Evolutionary conservation across 176 grass and related monocot genomes (phyloP).

Genomic region (Zea mays): DNA sequence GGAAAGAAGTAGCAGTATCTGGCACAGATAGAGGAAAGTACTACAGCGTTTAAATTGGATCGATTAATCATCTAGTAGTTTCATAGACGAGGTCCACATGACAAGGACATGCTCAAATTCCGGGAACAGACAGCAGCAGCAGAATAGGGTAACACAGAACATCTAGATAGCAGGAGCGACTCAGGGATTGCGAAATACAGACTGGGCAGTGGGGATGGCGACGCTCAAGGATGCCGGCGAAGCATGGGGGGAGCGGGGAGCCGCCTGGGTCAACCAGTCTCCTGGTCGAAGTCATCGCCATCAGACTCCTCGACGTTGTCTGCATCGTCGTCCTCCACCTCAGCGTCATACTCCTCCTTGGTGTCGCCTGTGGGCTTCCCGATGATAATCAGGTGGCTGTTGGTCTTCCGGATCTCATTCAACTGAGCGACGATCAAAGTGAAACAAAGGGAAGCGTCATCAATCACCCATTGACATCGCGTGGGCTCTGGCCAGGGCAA

Average conservation of each 20-base stretch:
- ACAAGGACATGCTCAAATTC: not conserved
- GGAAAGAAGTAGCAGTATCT: conserved; percentile 13
- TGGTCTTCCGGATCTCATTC: conserved; percentile 79
- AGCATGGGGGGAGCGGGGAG: not conserved
- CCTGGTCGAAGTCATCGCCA: conserved; percentile 92
- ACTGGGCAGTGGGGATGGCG: conserved; percentile 1
- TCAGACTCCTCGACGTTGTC: conserved; percentile 89
- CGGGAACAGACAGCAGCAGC: not conserved
- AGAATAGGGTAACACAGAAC: conserved; percentile 2
- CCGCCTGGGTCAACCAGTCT: conserved; percentile 60
- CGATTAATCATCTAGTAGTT: not conserved
- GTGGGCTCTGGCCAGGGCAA: no score
- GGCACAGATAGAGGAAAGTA: not conserved
- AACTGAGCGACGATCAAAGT: conserved; percentile 32
- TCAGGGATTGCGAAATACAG: conserved; percentile 31
- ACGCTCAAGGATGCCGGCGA: not conserved
- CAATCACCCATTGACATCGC: not conserved
- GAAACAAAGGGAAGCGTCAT: not conserved
- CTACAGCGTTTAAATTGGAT: conserved; percentile 19
- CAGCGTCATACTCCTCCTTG: conserved; percentile 85
- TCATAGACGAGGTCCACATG: conserved; percentile 8
- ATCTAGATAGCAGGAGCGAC: conserved; percentile 24
- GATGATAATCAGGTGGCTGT: conserved; percentile 75
- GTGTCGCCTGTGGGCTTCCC: conserved; percentile 59
- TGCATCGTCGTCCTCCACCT: conserved; percentile 78